Evolutionary conservation across 208 protist genomes (phyloP), one percentile per base, ranked within the genome.

Genomic region (Trypanosoma platydactyli): DNA sequence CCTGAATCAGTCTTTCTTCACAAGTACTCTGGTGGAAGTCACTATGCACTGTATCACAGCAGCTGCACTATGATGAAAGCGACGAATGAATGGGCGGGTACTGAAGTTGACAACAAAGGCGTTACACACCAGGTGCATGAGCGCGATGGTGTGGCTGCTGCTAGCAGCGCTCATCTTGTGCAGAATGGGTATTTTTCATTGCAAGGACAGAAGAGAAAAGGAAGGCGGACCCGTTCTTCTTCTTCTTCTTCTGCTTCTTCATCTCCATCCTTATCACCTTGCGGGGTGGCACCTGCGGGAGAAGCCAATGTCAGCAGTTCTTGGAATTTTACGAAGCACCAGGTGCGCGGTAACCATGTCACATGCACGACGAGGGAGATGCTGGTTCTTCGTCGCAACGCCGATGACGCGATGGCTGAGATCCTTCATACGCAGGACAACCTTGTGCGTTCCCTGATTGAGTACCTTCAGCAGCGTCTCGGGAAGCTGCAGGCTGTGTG

Each of bases 291-390:
- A 9, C n/a, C 12, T 46, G 41, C n/a, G 35, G 3, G 52, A 35
- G 54, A 44, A 7, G 16, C 11, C 1, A 25, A 51, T 40, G 40
- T 59, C n/a, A 16, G 29, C 1, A 24, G 59, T 15, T 11, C 18
- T 40, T 9, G 16, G 27, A 41, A 40, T 40, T 9, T 73, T 44
- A 68, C 61, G 30, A 64, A 66, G 29, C 59, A 75, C n/a, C 70
- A 71, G 41, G 41, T 64, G 52, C 54, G 61, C 40, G 66, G 70
- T 20, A 38, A 67, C 33, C 48, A 68, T 7, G 77, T 94, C 2
- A 76, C 69, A 12, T 97, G 89, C 79, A 88, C 88, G 30, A 95
- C 89, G 24, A 77, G 84, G 45, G 76, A 84, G 24, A 76, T 97
- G 22, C 77, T 88, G 24, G 56, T 78, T 41, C 64, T 92, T 52